Base-by-base conservation (phyloP, 306 rosid species). In the Hippophae rhamnoides region DNA sequence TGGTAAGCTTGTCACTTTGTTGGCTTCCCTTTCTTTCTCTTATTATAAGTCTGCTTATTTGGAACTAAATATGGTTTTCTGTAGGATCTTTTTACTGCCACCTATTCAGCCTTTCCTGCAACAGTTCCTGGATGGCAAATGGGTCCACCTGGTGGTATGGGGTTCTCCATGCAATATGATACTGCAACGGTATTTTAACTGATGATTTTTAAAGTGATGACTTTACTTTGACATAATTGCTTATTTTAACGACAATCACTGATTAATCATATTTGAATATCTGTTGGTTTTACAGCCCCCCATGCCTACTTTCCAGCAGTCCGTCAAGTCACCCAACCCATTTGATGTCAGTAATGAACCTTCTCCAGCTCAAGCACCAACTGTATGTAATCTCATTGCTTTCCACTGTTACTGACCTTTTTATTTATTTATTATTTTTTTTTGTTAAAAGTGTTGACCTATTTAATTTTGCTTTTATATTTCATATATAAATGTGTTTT, bases 71-170 rank as follows among this genome's bases (percentile, higher is more conserved):
- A 14, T 61, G 72, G 70, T 59, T 72, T 12, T 49, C 65, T 76
- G 75, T 82, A 93, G 97, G 90, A 88, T 70, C 75, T 88, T 64
- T 92, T 92, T 49, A 56, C 90, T 31, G 38, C 74, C 48, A 80
- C 56, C 61, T 84, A 79, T 76, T 13, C 88, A 53, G 50, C 84
- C 66, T 86, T 18, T 65, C 83, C 78, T 59, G 79, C 90, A 38
- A 71, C 84, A 31, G 82, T 72, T 72, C 79, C 71, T 5, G 89
- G 86, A 68, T 93, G 99, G 99, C 95, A 84, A 64, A 64, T 74
- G 75, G 86, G 92, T 60, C 79, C 69, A 46, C 89, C 85, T 40
- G 88, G 57, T 66, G 86, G 82, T 69, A 71, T 82, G 93, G 90
- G 80, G 54, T 73, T 66, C 59, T 43, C 70, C 11, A 77, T 80